Evolutionary conservation across 352 stramenopile species (phyloP).

Genomic region (Pythium insidiosum): DNA sequence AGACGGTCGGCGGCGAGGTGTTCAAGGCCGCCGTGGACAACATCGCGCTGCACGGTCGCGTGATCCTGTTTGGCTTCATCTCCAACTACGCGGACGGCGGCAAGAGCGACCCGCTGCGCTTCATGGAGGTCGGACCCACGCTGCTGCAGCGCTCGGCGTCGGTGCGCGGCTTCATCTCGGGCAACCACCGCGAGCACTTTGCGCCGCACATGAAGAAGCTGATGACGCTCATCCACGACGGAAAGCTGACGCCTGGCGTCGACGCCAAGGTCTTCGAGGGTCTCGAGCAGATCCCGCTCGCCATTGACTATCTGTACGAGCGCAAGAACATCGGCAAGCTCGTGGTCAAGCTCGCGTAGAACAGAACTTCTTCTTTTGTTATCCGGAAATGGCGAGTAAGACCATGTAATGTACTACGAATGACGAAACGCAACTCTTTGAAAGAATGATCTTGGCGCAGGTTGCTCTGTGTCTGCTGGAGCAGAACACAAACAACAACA

Average conservation of each 20-base stretch:
- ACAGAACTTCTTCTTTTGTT: not conserved
- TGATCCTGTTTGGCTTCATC: too few relatives aligned
- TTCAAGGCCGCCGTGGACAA: too few relatives aligned
- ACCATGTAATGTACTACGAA: not conserved
- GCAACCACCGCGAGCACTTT: slow-evolving; percentile 10
- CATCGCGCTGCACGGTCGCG: too few relatives aligned
- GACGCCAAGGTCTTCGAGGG: slow-evolving; percentile 17
- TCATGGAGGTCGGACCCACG: slow-evolving; percentile 10
- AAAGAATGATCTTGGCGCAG: too few relatives aligned
- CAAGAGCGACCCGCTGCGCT: slow-evolving; percentile 1
- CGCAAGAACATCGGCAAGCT: slow-evolving; percentile 65
- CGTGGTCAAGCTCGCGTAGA: slow-evolving; percentile 33
- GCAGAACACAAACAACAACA: too few relatives aligned
- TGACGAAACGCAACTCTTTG: too few relatives aligned
- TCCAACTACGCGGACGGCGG: too few relatives aligned
- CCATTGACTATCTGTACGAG: slow-evolving; percentile 36
- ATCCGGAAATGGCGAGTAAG: not conserved
- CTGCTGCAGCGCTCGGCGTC: slow-evolving; percentile 20
- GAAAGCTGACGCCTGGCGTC: slow-evolving; percentile 21
- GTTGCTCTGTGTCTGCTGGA: too few relatives aligned
- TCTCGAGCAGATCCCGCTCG: slow-evolving; percentile 26
- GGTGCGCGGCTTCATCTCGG: slow-evolving; percentile 41
- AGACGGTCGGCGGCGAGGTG: too few relatives aligned
- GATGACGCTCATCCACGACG: slow-evolving; percentile 26
- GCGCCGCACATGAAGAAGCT: slow-evolving; percentile 36